Base-by-base conservation (phyloP, 306 rosid species). In the Vachellia pachyceras region DNA sequence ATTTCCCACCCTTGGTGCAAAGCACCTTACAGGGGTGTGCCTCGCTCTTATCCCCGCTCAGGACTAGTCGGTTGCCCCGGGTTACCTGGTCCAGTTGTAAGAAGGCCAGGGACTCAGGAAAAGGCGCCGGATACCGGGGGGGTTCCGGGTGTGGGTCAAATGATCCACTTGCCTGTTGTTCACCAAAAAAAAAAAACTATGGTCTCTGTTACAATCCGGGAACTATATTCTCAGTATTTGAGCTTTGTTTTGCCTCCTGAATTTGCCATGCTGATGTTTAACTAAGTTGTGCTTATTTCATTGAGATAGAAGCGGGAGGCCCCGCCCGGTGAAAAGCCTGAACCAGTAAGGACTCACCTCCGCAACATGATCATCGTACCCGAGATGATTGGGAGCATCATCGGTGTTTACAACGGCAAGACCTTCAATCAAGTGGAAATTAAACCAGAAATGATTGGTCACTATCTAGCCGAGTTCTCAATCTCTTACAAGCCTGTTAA, bases 381-480 rank as follows among this genome's bases (percentile, higher is more conserved):
- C 0, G 80, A 78, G 82, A 83, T 66, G 66, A 83, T 66, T 10
- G 66, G 65, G 3, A 36, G 82, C 71, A 44, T 78, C 7, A 73
- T 75, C 22, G 76, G 80, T 44, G 76, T 65, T 29, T 72, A 78
- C 76, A 66, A 73, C 18, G 72, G 72, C 68, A 83, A 77, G 68
- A 77, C 81, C 67, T 82, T 82, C 33, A 83, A 79, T 73, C 79
- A 72, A 52, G 86, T 83, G 29, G 82, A 83, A 54, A 77, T 78
- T 36, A 83, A 72, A n/a, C 82, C 86, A 23, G 86, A 78, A 72
- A 83, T 78, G 79, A 83, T 64, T 58, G 49, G 82, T 36, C 85
- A 71, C 52, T 78, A 78, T 77, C 70, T 72, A 20, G 82, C 82
- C 36, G 86, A 78, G 50, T 83, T 83, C 76, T 83, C 82, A 36